phyloP scores from a whole-genome alignment of 805 yeast species.

The Cyberlindnera bimundalis region DNA sequence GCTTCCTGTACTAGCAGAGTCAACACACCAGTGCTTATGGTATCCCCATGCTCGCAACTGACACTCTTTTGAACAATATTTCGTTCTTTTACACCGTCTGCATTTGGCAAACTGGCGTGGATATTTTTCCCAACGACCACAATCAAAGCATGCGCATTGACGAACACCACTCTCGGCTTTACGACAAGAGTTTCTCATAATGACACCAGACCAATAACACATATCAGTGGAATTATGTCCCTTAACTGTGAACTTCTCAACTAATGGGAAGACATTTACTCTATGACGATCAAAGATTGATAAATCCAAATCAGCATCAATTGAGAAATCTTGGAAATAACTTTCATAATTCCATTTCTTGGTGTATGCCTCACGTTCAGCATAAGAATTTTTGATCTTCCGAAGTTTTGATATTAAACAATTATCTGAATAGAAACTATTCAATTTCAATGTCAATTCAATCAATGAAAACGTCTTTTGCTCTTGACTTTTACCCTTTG shows the following conservation, averaged over 20 bases:
- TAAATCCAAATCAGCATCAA: slow-evolving; percentile 18
- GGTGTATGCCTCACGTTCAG: slow-evolving; percentile 21
- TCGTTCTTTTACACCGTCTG: slow-evolving; percentile 88
- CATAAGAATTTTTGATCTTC: slow-evolving; percentile 9
- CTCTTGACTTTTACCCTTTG: slow-evolving; percentile 14
- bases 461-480: slow-evolving; percentile 17
- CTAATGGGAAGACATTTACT: slow-evolving; percentile 80
- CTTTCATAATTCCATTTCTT: slow-evolving; percentile 44
- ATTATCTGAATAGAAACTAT: slow-evolving; percentile 19
- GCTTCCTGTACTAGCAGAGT: slow-evolving; percentile 21
- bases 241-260: slow-evolving; percentile 80
- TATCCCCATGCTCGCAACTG: slow-evolving; percentile 89
- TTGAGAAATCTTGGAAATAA: slow-evolving; percentile 29
- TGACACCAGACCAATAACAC: slow-evolving; percentile 97
- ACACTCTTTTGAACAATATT: slow-evolving; percentile 90
- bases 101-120: slow-evolving; percentile 96
- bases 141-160: slow-evolving; percentile 89
- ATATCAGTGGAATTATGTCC: slow-evolving; percentile 68
- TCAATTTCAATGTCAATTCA: slow-evolving; percentile 18
- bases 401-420: slow-evolving; percentile 5
- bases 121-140: slow-evolving; percentile 90
- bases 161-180: slow-evolving; percentile 87
- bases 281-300: neutral
- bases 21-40: slow-evolving; percentile 89
- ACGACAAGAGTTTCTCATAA: slow-evolving; percentile 93